A percentile compares a stretch with the other conserved stretches of the same genome.
Conservation (phyloP, 495 filamentous ascomycete genomes). For the Penicillium atrosanguineum region DNA sequence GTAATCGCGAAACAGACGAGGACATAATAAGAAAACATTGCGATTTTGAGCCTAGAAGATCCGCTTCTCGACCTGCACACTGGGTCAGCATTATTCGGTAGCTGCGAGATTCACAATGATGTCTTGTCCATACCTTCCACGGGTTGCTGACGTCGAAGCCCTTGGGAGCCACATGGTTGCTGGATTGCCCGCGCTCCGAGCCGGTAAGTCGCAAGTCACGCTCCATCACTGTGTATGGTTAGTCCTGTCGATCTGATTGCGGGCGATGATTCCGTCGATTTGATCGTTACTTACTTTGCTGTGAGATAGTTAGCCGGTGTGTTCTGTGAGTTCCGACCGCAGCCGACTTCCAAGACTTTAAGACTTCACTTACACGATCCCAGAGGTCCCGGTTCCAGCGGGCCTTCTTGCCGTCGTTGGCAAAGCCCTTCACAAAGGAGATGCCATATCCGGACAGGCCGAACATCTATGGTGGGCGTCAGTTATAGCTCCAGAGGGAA, state of each 20-base stretch:
- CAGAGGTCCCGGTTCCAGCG: slow-evolving; percentile 85
- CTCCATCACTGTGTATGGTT: slow-evolving; percentile 79
- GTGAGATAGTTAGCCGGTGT: slow-evolving; percentile 38
- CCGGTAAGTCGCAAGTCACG: slow-evolving; percentile 90
- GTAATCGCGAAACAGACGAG: slow-evolving; percentile 18
- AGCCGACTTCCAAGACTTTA: slow-evolving; percentile 37
- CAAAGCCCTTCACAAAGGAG: slow-evolving; percentile 67
- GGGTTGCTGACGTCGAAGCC: slow-evolving; percentile 95
- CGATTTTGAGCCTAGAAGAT: slow-evolving; percentile 36
- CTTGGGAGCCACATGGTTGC: slow-evolving; percentile 71
- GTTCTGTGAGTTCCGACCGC: slow-evolving; percentile 24
- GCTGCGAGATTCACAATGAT: neutral
- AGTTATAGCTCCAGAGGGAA: slow-evolving; percentile 21
- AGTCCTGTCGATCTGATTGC: neutral
- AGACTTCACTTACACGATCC: slow-evolving; percentile 71
- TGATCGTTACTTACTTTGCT: slow-evolving; percentile 69
- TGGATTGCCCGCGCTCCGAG: slow-evolving; percentile 76
- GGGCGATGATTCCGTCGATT: neutral
- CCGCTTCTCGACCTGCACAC: slow-evolving; percentile 38
- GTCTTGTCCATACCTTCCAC: slow-evolving; percentile 67
- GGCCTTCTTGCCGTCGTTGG: slow-evolving; percentile 84
- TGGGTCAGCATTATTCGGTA: slow-evolving; percentile 10
- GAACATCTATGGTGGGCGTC: slow-evolving; percentile 72
- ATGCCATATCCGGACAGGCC: slow-evolving; percentile 75
- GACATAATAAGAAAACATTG: slow-evolving; percentile 25